phyloP scores from a whole-genome alignment of 2,329 filamentous ascomycete genomes.

The Neofusicoccum sp. region DNA sequence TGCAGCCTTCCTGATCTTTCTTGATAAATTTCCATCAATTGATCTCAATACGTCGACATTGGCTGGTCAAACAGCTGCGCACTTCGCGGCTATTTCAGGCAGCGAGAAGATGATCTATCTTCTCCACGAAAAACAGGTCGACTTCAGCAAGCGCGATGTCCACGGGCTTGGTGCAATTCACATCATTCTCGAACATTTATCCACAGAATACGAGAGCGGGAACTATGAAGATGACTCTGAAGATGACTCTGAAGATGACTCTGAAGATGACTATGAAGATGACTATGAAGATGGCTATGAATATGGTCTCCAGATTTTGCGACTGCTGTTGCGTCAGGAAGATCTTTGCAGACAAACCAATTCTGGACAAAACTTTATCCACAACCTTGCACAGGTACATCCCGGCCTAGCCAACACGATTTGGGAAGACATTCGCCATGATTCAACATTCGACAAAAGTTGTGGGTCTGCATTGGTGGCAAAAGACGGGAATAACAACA shows the following conservation, averaged over 20 bases:
- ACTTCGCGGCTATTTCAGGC: neutral
- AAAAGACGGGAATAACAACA: neutral
- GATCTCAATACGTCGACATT: neutral
- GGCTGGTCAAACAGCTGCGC: neutral
- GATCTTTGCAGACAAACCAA: neutral
- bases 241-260: no score
- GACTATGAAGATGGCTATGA: neutral
- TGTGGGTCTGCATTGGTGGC: no score
- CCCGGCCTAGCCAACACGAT: neutral
- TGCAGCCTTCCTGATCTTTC: neutral
- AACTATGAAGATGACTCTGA: neutral
- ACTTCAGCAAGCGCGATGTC: neutral
- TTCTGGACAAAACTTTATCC: neutral
- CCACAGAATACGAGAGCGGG: neutral
- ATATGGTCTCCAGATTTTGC: neutral
- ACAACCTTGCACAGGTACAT: neutral
- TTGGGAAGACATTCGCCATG: neutral
- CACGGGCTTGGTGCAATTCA: neutral
- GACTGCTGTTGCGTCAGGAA: neutral
- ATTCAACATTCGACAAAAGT: neutral
- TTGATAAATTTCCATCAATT: neutral
- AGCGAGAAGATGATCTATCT: neutral
- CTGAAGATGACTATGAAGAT: neutral
- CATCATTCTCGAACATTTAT: neutral
- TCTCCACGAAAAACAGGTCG: neutral